Base-by-base conservation (phyloP, 169 alveolate genomes). In the Plasmodium knowlesi region DNA sequence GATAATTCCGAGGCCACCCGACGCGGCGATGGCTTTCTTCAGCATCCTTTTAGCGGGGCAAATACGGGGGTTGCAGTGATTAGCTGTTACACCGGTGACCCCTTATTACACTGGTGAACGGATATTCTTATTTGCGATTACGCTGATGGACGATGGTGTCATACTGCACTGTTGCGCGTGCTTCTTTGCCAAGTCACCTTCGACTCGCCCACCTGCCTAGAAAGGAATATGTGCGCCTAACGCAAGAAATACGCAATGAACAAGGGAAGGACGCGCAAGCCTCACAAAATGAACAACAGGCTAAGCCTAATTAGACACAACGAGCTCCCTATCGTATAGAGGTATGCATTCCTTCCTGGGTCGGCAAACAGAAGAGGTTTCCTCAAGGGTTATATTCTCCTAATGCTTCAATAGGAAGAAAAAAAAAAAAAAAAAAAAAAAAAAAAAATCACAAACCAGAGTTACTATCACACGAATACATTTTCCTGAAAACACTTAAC, bases 1-100 rank as follows among this genome's bases (percentile, higher is more conserved):
- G 19, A 73, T 34, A 8, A 84, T 37, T 4, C 93, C 93, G 53
- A 84, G 43, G 9, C 84, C 76, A 5, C 93, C 84, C 5, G 79
- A 43, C 34, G 84, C 83, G 34, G 39, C 50, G 12, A 74, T 30
- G 0, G 43, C 78, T 61, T 84, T 84, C 30, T 37, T 84, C 71
- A 84, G 80, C 93, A 84, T 84, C 39, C 28, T 72, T n/a, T 0
- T 72, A 28, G 25, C 1, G 61, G 16, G 57, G 34, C 39, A 32
- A 32, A 32, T 3, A 32, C 39, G 3, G 39, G 3, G 8, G 16
- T 73, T 5, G 19, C 10, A 46, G 5, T 2, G 57, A 2, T 46
- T 1, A 46, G 57, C 57, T 16, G 57, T 46, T 46, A 5, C 12
- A 0, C 16, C 10, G 53, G 53, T n/a, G n/a, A n/a, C n/a, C n/a